phyloP scores from a whole-genome alignment of 2,329 filamentous ascomycete species.

The Aspergillus luchuensis region DNA sequence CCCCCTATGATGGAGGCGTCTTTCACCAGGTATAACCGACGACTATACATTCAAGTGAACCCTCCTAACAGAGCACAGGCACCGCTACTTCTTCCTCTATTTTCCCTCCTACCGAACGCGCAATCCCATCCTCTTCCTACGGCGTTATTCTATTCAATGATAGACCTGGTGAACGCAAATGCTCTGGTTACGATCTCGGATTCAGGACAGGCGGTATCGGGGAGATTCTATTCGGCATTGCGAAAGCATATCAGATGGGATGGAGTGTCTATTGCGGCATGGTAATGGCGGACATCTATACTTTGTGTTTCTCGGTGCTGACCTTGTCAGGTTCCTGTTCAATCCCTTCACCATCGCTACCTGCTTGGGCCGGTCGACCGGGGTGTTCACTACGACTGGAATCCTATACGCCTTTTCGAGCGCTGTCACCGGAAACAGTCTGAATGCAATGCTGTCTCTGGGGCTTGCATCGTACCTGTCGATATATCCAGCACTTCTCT shows the following conservation, averaged over 20 bases:
- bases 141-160: constrained; percentile 73
- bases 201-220: constrained; percentile 74
- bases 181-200: constrained; percentile 78
- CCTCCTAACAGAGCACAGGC: constrained; percentile 55
- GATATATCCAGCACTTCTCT: constrained; percentile 84
- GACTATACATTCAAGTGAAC: not conserved
- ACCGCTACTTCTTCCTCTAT: constrained; percentile 85
- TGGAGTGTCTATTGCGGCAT: constrained; percentile 73
- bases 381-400: constrained; percentile 83
- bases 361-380: constrained; percentile 86
- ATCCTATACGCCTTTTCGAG: constrained; percentile 81
- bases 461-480: constrained; percentile 88
- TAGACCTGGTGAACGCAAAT: constrained; percentile 81
- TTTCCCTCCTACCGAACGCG: constrained; percentile 79
- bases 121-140: constrained; percentile 70
- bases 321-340: constrained; percentile 73
- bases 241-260: constrained; percentile 74
- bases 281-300: constrained; percentile 52
- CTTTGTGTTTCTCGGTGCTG: constrained; percentile 5
- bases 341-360: constrained; percentile 92
- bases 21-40: constrained; percentile 61
- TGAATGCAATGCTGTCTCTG: constrained; percentile 80
- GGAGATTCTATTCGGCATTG: constrained; percentile 75
- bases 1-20: constrained; percentile 92
- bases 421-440: constrained; percentile 71